phyloP scores from a whole-genome alignment of 1,284 basidiomycete genomes.

The Microbotryum silenes-acaulis region DNA sequence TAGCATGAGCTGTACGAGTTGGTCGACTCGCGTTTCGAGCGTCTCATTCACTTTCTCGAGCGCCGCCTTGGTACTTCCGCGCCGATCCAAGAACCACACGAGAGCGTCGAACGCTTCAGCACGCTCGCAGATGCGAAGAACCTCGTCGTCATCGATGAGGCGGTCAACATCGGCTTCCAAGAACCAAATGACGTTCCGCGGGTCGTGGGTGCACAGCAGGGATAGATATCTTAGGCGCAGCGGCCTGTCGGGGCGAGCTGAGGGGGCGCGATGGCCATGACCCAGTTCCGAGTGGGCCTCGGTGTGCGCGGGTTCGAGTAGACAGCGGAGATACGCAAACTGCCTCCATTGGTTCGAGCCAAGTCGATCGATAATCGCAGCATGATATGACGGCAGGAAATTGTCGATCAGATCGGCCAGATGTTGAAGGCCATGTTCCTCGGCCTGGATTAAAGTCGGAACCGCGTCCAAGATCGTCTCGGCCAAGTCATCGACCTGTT shows the following conservation, averaged over 20 bases:
- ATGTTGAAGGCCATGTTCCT: conserved; percentile 51
- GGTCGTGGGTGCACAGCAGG: conserved; percentile 64
- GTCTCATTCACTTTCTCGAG: conserved; percentile 59
- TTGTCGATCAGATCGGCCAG: conserved; percentile 70
- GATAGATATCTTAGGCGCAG: conserved; percentile 60
- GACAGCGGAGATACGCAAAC: conserved; percentile 67
- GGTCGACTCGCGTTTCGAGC: conserved; percentile 52
- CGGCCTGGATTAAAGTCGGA: conserved; percentile 19
- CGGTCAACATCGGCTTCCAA: conserved; percentile 47
- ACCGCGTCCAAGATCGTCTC: conserved; percentile 26
- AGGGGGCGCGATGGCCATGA: conserved; percentile 32
- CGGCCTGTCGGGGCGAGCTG: conserved; percentile 46
- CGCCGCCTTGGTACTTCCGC: conserved; percentile 57
- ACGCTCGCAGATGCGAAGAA: conserved; percentile 59
- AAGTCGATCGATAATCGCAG: conserved; percentile 41
- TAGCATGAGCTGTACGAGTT: conserved; percentile 48
- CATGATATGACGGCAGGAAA: conserved; percentile 58
- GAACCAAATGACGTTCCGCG: conserved; percentile 57
- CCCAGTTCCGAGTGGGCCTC: conserved; percentile 41
- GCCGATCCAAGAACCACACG: conserved; percentile 69
- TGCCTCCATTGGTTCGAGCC: conserved; percentile 51
- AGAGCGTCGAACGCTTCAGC: conserved; percentile 64
- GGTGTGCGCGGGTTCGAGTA: conserved; percentile 55
- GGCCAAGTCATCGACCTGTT: conserved; percentile 12
- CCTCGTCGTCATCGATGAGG: conserved; percentile 55